Evolutionary conservation across 345 rosid genomes (phyloP).

Genomic region (Chamaenerion angustifolium): DNA sequence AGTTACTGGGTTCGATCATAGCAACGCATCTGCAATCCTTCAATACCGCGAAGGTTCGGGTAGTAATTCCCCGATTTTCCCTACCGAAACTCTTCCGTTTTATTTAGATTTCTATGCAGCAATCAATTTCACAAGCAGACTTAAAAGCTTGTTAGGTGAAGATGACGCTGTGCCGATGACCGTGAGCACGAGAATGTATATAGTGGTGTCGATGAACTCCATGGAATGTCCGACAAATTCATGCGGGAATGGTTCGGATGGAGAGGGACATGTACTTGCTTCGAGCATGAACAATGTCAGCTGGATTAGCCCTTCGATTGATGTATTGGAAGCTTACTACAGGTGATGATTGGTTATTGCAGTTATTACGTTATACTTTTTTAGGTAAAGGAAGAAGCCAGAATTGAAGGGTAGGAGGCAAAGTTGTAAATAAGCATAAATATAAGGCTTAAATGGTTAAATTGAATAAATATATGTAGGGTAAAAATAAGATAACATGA

Average conservation of each 20-base stretch:
- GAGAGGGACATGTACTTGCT: not conserved
- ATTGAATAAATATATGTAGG: too few relatives aligned
- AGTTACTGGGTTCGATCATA: slow-evolving; percentile 52
- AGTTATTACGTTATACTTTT: too few relatives aligned
- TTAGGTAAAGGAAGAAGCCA: too few relatives aligned
- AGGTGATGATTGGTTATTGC: not conserved
- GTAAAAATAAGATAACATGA: too few relatives aligned
- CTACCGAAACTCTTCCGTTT: slow-evolving; percentile 4
- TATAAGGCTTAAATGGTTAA: too few relatives aligned
- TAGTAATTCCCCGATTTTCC: slow-evolving; percentile 1
- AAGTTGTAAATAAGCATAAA: too few relatives aligned
- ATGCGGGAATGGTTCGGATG: not conserved
- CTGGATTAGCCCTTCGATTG: not conserved
- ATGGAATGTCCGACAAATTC: not conserved
- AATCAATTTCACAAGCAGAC: slow-evolving; percentile 1
- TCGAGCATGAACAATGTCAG: too few relatives aligned
- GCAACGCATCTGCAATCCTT: slow-evolving; percentile 58
- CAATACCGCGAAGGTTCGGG: slow-evolving; percentile 17
- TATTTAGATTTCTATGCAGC: slow-evolving; percentile 5
- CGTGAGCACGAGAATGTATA: slow-evolving; percentile 11
- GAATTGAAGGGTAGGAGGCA: too few relatives aligned
- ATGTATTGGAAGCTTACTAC: slow-evolving; percentile 12
- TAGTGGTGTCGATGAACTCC: slow-evolving; percentile 4
- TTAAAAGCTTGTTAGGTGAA: slow-evolving; percentile 8
- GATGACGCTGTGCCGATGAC: slow-evolving; percentile 5